Evolutionary conservation across 352 stramenopile genomes (phyloP).

Genomic region (Peronospora tabacina): DNA sequence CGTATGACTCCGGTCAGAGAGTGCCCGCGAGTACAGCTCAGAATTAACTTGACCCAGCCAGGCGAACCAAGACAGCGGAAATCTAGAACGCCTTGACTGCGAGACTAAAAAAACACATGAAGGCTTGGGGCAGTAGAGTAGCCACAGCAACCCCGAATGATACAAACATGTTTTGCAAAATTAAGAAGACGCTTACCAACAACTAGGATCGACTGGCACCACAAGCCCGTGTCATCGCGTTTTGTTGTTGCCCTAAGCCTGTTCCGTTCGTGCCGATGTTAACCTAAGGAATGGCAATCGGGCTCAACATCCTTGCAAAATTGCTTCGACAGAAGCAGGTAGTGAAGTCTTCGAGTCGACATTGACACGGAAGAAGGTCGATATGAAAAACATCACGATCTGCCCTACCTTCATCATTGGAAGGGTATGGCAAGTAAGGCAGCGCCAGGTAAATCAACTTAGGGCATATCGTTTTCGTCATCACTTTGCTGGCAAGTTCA

Average conservation of each 20-base stretch:
- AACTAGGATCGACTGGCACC: constrained; percentile 11
- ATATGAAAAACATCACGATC: constrained; percentile 63
- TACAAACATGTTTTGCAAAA: constrained; percentile 25
- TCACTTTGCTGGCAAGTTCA: constrained; percentile 11
- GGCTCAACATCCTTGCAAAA: constrained; percentile 5
- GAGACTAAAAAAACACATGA: constrained; percentile 17
- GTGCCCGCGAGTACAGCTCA: constrained; percentile 25
- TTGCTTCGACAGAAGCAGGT: constrained; percentile 28
- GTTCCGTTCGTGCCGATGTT: constrained; percentile 12
- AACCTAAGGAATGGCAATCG: constrained; percentile 3
- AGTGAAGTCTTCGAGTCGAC: constrained; percentile 41
- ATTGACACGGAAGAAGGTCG: constrained; percentile 42
- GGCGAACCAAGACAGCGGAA: constrained; percentile 13
- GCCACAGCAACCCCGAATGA: constrained; percentile 18
- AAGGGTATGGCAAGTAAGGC: constrained; percentile 10
- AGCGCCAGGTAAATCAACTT: background rate
- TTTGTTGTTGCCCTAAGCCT: constrained; percentile 11
- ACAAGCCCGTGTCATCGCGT: constrained; percentile 13
- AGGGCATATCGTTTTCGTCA: background rate
- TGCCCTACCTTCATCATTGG: constrained; percentile 36
- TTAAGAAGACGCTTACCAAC: constrained; percentile 11
- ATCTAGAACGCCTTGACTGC: constrained; percentile 10
- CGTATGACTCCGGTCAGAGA: constrained; percentile 12
- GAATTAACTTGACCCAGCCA: constrained; percentile 21
- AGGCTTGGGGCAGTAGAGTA: constrained; percentile 23